phyloP scores from a whole-genome alignment of 2,329 filamentous ascomycete species.

The Bipolaris bicolor region DNA sequence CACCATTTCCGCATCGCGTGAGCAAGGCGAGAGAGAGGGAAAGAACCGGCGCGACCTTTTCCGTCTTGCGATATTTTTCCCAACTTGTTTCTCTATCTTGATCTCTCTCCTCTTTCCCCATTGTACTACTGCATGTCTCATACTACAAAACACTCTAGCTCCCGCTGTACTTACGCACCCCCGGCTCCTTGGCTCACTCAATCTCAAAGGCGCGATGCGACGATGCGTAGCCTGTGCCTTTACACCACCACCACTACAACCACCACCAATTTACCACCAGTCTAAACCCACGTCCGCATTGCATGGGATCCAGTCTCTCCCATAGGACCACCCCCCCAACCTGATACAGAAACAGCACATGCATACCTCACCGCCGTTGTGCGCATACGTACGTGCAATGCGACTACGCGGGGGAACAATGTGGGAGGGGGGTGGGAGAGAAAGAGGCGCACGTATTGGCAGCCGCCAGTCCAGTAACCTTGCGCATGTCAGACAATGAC shows the following conservation, averaged over 20 bases:
- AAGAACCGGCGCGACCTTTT: too few species aligned
- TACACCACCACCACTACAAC: background rate
- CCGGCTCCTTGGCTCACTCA: background rate
- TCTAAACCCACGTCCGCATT: background rate
- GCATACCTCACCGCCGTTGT: conserved; percentile 6
- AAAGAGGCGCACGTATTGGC: background rate
- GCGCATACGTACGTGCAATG: background rate
- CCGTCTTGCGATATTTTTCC: too few species aligned
- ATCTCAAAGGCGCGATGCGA: background rate
- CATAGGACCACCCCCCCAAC: background rate
- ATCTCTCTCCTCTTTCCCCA: too few species aligned
- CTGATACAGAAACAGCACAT: conserved; percentile 1
- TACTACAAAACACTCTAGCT: background rate
- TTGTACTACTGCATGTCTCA: background rate
- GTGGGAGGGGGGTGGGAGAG: background rate
- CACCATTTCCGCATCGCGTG: too few species aligned
- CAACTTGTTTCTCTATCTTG: too few species aligned
- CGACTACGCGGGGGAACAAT: background rate
- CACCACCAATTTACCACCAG: background rate
- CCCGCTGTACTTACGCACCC: background rate
- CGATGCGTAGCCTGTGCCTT: background rate
- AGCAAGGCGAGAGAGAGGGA: too few species aligned
- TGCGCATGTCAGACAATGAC: background rate
- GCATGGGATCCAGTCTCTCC: background rate
- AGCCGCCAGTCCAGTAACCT: background rate